A percentile compares a stretch with the other conserved stretches of the same genome.
These are phyloP conservation scores for Hanseniaspora occidentalis DNA, from an alignment of 805 yeast species.

Conservation along the genomic window DNA sequence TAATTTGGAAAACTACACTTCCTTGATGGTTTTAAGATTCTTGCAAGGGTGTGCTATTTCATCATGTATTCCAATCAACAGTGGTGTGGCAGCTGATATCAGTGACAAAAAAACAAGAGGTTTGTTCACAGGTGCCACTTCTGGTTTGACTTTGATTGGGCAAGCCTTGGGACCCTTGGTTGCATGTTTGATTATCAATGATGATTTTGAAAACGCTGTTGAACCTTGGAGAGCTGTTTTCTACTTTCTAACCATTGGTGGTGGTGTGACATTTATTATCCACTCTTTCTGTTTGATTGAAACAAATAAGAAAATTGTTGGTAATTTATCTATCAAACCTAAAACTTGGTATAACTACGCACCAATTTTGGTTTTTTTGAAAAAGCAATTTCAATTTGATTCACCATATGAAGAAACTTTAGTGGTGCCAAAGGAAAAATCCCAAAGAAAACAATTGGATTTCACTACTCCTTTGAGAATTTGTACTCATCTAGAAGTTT, in stretches of 20 bases:
- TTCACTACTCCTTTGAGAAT: slow-evolving; percentile 13
- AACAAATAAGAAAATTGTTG: slow-evolving; percentile 59
- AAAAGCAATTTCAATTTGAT: slow-evolving; percentile 19
- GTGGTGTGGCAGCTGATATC: slow-evolving; percentile 67
- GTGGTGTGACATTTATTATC: slow-evolving; percentile 32
- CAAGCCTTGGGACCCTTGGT: slow-evolving; percentile 69
- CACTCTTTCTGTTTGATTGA: slow-evolving; percentile 50
- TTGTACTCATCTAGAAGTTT: slow-evolving; percentile 31
- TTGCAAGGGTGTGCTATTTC: slow-evolving; percentile 68
- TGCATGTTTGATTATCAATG: slow-evolving; percentile 45
- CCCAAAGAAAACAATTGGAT: slow-evolving; percentile 16
- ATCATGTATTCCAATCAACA: slow-evolving; percentile 56
- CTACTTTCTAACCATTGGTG: slow-evolving; percentile 60
- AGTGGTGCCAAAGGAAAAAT: slow-evolving; percentile 10
- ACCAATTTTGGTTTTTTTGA: slow-evolving; percentile 33
- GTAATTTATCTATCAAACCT: slow-evolving; percentile 60
- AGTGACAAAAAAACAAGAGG: slow-evolving; percentile 60
- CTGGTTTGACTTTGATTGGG: slow-evolving; percentile 60
- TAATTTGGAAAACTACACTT: slow-evolving; percentile 39
- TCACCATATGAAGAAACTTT: slow-evolving; percentile 23
- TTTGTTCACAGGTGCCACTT: slow-evolving; percentile 47
- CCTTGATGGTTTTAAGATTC: slow-evolving; percentile 52
- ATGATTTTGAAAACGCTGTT: slow-evolving; percentile 30
- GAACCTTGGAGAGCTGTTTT: slow-evolving; percentile 67
- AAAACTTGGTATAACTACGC: slow-evolving; percentile 28